Base-by-base conservation (phyloP, 2,329 filamentous ascomycete genomes). In the Capronia americana region DNA sequence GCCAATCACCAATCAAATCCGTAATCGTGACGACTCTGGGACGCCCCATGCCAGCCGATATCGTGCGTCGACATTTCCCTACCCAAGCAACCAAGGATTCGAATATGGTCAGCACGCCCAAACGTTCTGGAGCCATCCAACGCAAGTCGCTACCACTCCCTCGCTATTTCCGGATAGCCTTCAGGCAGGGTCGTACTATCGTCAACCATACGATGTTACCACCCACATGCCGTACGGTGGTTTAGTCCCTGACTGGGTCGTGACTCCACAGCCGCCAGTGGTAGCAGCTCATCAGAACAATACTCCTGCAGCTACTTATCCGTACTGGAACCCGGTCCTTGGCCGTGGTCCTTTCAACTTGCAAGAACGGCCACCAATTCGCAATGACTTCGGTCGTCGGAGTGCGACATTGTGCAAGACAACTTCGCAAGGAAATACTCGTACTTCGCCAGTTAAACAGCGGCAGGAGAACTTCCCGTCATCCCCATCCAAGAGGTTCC, bases 11-110 rank as follows among this genome's bases (percentile, higher is more conserved):
- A 51, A 51, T 51, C n/a, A 11, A 17, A 8, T n/a, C 48, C 23
- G 14, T 20, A 51, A 26, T 23, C 1, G 23, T 24, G 48, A 26
- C 20, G 10, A 28, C 4, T 51, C 6, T 6, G 10, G 14, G 20
- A 10, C 20, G 14, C 10, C 20, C 4, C 17, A 26, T 51, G 24
- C 23, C 20, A 14, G 12, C 20, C 23, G 48, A 23, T 23, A 24
- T 26, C 48, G 48, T 51, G 48, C 48, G 24, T 24, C 48, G 14
- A 51, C 48, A 14, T 24, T 51, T 51, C 48, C 20, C 20, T 51
- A 24, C 23, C 20, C 48, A 26, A 14, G 23, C 14, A 28, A 28
- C 48, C 23, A 51, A 17, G 20, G 10, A 23, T 26, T 51, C 48
- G 11, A 4, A 51, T 17, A 51, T 11, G 10, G 10, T 26, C 48